These are phyloP conservation scores for Talaromyces sp. DNA, from an alignment of 2,329 filamentous ascomycete genomes.

Conservation along the genomic window DNA sequence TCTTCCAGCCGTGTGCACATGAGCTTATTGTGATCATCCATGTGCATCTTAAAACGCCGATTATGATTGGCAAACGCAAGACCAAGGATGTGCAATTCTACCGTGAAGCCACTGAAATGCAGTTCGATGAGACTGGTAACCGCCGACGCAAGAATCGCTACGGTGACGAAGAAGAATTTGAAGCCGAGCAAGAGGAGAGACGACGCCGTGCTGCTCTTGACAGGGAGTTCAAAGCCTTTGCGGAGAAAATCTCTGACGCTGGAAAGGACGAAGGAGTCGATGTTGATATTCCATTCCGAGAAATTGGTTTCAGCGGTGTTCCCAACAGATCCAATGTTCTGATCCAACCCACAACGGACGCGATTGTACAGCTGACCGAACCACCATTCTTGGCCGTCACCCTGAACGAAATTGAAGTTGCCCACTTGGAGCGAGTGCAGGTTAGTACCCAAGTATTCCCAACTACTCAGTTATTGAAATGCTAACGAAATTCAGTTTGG, in stretches of 20 bases:
- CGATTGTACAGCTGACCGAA: conserved; percentile 92
- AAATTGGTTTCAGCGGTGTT: conserved; percentile 94
- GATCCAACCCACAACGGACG: conserved; percentile 94
- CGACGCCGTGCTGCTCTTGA: conserved; percentile 86
- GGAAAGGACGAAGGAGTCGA: conserved; percentile 85
- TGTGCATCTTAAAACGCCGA: conserved; percentile 94
- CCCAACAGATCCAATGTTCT: conserved; percentile 93
- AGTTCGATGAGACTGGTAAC: conserved; percentile 98
- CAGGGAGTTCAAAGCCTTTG: conserved; percentile 91
- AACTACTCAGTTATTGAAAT: not conserved
- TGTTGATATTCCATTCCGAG: conserved; percentile 94
- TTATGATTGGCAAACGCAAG: conserved; percentile 98
- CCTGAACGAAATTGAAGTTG: conserved; percentile 91
- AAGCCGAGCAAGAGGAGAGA: conserved; percentile 95
- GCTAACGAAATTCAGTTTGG: conserved; percentile 61
- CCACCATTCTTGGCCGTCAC: conserved; percentile 95
- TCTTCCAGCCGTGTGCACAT: conserved; percentile 96
- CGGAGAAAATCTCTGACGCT: conserved; percentile 95
- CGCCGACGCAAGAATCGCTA: conserved; percentile 96
- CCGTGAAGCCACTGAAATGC: conserved; percentile 94
- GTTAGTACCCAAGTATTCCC: conserved; percentile 22
- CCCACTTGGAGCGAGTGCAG: conserved; percentile 88
- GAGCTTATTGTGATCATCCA: conserved; percentile 98
- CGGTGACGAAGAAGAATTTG: conserved; percentile 97
- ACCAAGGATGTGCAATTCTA: conserved; percentile 99